phyloP scores from a whole-genome alignment of 495 filamentous ascomycete genomes.

The Neurospora africana region DNA sequence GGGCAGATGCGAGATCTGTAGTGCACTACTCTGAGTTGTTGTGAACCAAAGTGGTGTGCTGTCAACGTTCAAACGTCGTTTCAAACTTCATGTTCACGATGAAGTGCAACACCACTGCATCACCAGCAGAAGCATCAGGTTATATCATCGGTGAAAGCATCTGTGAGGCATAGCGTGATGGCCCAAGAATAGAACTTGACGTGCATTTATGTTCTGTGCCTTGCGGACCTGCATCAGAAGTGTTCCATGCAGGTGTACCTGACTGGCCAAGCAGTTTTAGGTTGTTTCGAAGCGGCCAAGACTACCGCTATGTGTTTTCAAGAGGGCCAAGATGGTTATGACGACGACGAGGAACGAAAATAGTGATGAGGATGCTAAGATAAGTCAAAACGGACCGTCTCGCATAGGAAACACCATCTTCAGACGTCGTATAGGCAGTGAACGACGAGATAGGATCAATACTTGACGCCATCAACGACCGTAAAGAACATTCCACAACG shows the following conservation, averaged over 20 bases:
- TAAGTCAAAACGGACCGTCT: neutral
- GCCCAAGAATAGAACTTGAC: neutral
- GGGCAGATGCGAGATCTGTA: neutral
- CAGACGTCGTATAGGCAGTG: neutral
- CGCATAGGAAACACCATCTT: neutral
- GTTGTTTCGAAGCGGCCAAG: neutral
- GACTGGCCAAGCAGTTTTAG: neutral
- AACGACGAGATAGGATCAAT: neutral
- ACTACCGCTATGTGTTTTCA: neutral
- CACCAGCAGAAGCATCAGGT: neutral
- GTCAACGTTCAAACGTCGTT: neutral
- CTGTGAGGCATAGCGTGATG: neutral
- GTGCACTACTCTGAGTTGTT: neutral
- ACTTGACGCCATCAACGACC: neutral
- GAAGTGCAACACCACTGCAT: neutral
- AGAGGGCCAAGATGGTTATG: neutral
- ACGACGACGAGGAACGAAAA: neutral
- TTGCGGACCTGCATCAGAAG: neutral
- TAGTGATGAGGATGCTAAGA: neutral
- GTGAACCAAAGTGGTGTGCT: neutral
- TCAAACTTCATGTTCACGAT: neutral
- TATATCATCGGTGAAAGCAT: neutral
- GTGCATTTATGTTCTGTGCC: neutral
- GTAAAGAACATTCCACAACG: neutral
- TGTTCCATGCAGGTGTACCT: neutral